Conservation (phyloP, 2,329 filamentous ascomycete species). For the Ciborinia camelliae region DNA sequence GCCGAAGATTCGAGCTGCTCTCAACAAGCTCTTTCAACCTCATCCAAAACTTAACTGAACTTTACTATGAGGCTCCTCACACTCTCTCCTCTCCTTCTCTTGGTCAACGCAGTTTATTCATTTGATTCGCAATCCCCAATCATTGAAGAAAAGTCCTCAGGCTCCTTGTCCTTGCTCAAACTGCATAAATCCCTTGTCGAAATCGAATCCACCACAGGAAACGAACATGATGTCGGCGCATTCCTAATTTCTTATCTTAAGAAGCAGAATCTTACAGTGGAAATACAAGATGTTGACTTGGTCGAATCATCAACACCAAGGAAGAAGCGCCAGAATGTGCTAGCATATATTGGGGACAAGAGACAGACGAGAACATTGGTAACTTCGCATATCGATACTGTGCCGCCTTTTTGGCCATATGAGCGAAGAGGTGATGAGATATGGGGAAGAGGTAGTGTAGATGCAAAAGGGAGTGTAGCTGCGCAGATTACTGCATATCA, state of each 20-base stretch:
- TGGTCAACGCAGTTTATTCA: slow-evolving; percentile 22
- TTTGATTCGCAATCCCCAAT: slow-evolving; percentile 27
- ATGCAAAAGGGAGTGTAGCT: slow-evolving; percentile 67
- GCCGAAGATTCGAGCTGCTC: slow-evolving; percentile 1
- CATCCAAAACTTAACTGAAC: not conserved
- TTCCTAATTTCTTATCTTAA: slow-evolving; percentile 57
- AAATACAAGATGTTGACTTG: slow-evolving; percentile 49
- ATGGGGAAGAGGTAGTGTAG: slow-evolving; percentile 70
- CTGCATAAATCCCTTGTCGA: slow-evolving; percentile 62
- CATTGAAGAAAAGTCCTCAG: slow-evolving; percentile 11
- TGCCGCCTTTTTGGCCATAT: slow-evolving; percentile 49
- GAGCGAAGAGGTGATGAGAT: slow-evolving; percentile 48
- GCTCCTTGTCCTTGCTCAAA: slow-evolving; percentile 44
- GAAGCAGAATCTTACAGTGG: slow-evolving; percentile 57
- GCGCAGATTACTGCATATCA: slow-evolving; percentile 68
- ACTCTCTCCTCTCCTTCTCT: slow-evolving; percentile 21
- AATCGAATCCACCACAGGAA: slow-evolving; percentile 58
- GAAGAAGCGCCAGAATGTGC: slow-evolving; percentile 50
- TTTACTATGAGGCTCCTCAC: slow-evolving; percentile 28
- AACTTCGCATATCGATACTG: slow-evolving; percentile 63
- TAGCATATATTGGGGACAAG: slow-evolving; percentile 53
- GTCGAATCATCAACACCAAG: slow-evolving; percentile 22
- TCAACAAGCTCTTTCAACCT: not conserved
- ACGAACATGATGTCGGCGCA: slow-evolving; percentile 56
- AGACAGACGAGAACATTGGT: slow-evolving; percentile 50